phyloP scores from a whole-genome alignment of 1,284 basidiomycete species.

The Kalmanozyma brasiliensis region DNA sequence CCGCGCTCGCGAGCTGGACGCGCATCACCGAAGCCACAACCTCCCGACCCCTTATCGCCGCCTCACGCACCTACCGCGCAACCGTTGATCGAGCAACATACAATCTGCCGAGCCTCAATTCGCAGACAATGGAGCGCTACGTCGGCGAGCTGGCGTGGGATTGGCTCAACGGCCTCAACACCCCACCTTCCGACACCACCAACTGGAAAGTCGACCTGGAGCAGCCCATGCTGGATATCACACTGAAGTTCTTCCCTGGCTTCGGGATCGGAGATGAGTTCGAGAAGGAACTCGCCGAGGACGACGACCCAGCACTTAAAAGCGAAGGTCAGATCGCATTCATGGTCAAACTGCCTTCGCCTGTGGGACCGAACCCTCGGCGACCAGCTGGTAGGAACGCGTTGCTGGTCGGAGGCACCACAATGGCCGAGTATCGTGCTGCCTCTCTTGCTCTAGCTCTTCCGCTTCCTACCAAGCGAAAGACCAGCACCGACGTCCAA shows the following conservation, averaged over 20 bases:
- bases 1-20: conserved; percentile 37
- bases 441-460: conserved; percentile 36
- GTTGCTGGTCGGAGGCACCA: conserved; percentile 39
- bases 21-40: conserved; percentile 13
- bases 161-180: conserved; percentile 41
- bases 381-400: conserved; percentile 36
- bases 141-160: conserved; percentile 49
- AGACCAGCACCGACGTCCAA: conserved; percentile 13
- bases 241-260: conserved; percentile 48
- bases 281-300: conserved; percentile 31
- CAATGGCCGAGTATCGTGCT: conserved; percentile 49
- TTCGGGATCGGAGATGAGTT: conserved; percentile 49
- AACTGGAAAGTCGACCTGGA: conserved; percentile 46
- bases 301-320: conserved; percentile 24
- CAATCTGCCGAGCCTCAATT: conserved; percentile 60
- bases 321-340: conserved; percentile 37
- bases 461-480: conserved; percentile 25
- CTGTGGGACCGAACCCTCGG: conserved; percentile 2
- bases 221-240: conserved; percentile 39
- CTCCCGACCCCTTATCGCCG: conserved; percentile 1
- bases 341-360: conserved; percentile 35
- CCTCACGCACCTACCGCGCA: conserved; percentile 43
- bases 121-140: conserved; percentile 49
- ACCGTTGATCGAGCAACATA: conserved; percentile 61
- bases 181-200: conserved; percentile 10